Base-by-base conservation (phyloP, 768 basidiomycete genomes). In the Favolaschia claudopus region DNA sequence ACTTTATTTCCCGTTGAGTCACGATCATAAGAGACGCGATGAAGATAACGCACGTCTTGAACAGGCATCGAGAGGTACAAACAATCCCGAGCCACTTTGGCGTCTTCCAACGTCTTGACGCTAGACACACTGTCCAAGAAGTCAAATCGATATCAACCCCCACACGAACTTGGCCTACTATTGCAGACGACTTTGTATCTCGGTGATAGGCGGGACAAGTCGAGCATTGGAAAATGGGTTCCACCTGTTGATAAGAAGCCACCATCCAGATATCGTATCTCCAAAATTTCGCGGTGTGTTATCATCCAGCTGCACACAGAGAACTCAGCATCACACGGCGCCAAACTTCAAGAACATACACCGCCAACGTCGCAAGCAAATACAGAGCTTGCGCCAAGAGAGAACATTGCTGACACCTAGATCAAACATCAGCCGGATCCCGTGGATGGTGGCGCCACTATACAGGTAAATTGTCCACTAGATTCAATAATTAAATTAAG, bases 41-140 rank as follows among this genome's bases (percentile, higher is more conserved):
- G 28, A 14, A 31, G 19, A 25, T 24, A 46, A 32, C 80, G 60
- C 66, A 93, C 92, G 76, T 93, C 87, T 63, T 97, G 93, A 13
- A 99, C 96, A 0, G 97, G 97, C 91, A 99, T 92, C 58, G 86
- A 85, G 74, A 97, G 88, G 69, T 99, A 99, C 40, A 98, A 76
- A 69, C 94, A 96, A 2, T 91, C 93, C 9, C 89, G 90, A 3
- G 89, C 84, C 7, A 86, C 84, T 74, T 99, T 99, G n/a, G 95
- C 96, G 62, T 96, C 95, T 72, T 97, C 95, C 7, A 99, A 79
- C 1, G 94, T 96, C 69, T 89, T 93, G 29, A 98, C 95, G 63
- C 93, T 95, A 65, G 97, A 96, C 2, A 98, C 96, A 72, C 96
- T 99, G 54, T 7, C 19, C 12, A 32, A 46, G 32, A 52, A 19